Base-by-base conservation (phyloP, 768 basidiomycete genomes). In the Rubroboletus pulcherrimus region DNA sequence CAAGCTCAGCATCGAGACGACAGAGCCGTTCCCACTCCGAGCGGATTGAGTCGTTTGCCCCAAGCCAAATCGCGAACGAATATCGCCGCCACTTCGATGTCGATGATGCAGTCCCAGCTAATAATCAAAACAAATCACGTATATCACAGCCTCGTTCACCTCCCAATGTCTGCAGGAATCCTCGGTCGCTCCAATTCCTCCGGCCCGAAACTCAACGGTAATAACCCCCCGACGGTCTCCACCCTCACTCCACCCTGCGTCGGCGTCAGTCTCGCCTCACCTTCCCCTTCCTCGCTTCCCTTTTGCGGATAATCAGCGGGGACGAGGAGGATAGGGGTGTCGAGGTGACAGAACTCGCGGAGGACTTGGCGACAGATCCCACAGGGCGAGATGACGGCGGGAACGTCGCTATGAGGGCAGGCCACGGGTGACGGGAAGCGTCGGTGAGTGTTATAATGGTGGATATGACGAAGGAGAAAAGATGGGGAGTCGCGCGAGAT, bases 281-380 rank as follows among this genome's bases (percentile, higher is more conserved):
- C 74, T 11, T 73, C 74, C 15, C 73, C 71, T 17, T 21, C 51
- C 14, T 24, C 31, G 9, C 41, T 5, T 7, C 14, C 44, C 63
- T 63, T 59, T 53, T 78, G 71, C 0, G 80, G 77, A 63, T 85
- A 85, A 63, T 85, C 79, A 2, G 80, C 81, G 3, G 88, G 87
- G 3, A 89, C 81, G 4, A 94, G 83, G 26, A 84, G 70, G 52
- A 89, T 75, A 0, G 91, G 90, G 78, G 87, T 89, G 26, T 84
- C 76, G 37, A 82, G 79, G 7, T 80, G 70, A 63, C 90, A 93
- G 63, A 96, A 95, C 64, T 96, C 93, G 55, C 90, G 84, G 47
- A 93, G 79, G 48, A 97, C 81, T 68, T 98, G 95, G 8, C 96
- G 87, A 63, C 95, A 99, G 45, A 95, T 85, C 2, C 96, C 96